A percentile compares a stretch with the other conserved stretches of the same genome.
These are phyloP conservation scores for Ceratobasidium sp. DNA, from an alignment of 1,284 basidiomycete species.

Conservation along the genomic window DNA sequence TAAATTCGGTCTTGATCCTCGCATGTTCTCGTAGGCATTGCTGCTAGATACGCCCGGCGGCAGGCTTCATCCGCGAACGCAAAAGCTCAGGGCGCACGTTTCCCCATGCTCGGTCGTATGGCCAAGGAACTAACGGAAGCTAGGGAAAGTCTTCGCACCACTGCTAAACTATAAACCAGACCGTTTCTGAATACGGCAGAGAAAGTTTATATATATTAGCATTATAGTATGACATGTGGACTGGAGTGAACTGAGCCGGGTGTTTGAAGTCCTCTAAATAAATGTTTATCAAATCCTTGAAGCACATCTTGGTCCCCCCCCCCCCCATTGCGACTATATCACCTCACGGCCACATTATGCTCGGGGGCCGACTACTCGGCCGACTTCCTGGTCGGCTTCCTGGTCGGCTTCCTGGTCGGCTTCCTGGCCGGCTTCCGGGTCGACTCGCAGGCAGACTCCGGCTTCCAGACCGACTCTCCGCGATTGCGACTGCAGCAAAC, in stretches of 20 bases:
- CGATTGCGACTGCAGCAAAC: conserved; percentile 4
- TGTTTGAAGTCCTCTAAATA: conserved; percentile 12
- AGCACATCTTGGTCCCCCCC: neutral
- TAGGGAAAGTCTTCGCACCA: conserved; percentile 48
- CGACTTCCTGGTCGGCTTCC: conserved; percentile 33
- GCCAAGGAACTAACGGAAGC: conserved; percentile 71
- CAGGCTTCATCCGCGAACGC: conserved; percentile 89
- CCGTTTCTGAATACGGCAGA: conserved; percentile 1
- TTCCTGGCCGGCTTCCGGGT: neutral
- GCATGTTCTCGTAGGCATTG: conserved; percentile 70
- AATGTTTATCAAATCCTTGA: conserved; percentile 1
- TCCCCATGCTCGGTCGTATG: conserved; percentile 72
- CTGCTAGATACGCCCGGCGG: conserved; percentile 83
- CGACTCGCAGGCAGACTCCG: conserved; percentile 16
- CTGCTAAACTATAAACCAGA: conserved; percentile 54
- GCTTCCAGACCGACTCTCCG: conserved; percentile 19
- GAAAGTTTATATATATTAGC: neutral
- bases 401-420: conserved; percentile 25
- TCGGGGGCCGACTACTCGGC: conserved; percentile 26
- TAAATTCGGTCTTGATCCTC: neutral
- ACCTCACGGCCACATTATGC: conserved; percentile 31
- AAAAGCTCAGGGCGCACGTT: conserved; percentile 63
- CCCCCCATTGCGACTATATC: neutral
- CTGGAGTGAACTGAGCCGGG: neutral
- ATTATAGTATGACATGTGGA: conserved; percentile 24